These are phyloP conservation scores for Pseudocercospora pini-densiflorae DNA, from an alignment of 2,329 filamentous ascomycete genomes.

Conservation along the genomic window DNA sequence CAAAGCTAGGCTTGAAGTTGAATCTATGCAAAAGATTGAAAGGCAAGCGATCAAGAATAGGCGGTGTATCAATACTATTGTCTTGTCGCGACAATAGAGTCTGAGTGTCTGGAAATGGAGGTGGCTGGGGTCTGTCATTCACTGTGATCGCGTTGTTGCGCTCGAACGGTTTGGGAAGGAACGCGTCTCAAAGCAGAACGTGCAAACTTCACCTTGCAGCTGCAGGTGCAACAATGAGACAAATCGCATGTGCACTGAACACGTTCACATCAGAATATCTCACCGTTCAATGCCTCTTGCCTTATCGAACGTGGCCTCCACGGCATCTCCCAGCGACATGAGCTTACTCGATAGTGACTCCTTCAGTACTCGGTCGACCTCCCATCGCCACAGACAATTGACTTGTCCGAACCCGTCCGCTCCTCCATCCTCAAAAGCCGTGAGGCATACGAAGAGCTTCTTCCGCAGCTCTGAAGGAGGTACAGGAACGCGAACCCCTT, in stretches of 20 bases:
- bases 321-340: neutral
- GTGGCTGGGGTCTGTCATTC: neutral
- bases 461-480: conserved; percentile 34
- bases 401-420: conserved; percentile 18
- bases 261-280: neutral
- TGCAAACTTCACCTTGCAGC: neutral
- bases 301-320: neutral
- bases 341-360: conserved; percentile 27
- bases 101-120: neutral
- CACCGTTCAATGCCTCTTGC: neutral
- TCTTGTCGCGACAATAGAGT: neutral
- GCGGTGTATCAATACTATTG: neutral
- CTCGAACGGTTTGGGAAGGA: neutral
- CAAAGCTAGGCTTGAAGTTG: neutral
- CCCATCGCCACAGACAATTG: conserved; percentile 45
- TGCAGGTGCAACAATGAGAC: neutral
- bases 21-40: neutral
- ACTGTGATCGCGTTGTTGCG: neutral
- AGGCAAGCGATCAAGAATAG: neutral
- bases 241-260: neutral
- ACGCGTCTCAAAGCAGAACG: neutral
- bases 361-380: conserved; percentile 41
- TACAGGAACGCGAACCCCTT: conserved; percentile 25
- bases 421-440: conserved; percentile 25
- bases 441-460: conserved; percentile 36